These are phyloP conservation scores for Phytophthora parvispora DNA, from an alignment of 352 stramenopile species.

Conservation along the genomic window DNA sequence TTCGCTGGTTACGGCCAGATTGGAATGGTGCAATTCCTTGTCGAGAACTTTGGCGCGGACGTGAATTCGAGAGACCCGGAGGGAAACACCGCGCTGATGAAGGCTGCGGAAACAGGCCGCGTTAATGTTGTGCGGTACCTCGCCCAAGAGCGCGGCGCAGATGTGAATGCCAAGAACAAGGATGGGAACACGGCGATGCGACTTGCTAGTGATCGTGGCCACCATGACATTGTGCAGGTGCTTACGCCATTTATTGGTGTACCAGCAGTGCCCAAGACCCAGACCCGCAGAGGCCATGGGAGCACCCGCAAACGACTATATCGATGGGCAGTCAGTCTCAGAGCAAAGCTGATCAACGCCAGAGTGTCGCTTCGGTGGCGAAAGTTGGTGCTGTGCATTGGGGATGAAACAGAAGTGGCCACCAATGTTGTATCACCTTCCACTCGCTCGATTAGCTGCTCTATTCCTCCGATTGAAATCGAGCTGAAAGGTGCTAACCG, in stretches of 20 bases:
- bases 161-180: background rate
- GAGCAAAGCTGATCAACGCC: too few relatives aligned
- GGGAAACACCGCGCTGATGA: background rate
- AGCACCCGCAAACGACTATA: background rate
- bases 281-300: too few relatives aligned
- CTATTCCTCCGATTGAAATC: slow-evolving; percentile 13
- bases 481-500: background rate
- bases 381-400: too few relatives aligned
- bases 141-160: background rate
- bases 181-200: background rate
- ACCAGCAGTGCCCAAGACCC: too few relatives aligned
- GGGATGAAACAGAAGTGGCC: background rate
- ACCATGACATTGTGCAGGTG: background rate
- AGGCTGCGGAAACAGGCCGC: background rate
- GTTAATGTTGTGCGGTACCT: background rate
- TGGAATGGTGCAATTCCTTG: background rate
- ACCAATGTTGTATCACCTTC: background rate
- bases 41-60: background rate
- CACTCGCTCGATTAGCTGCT: background rate
- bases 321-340: too few relatives aligned
- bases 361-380: too few relatives aligned
- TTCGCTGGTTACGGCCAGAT: background rate
- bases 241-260: background rate
- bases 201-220: background rate
- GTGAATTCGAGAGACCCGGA: background rate